These are phyloP conservation scores for Nigrospora oryzae DNA, from an alignment of 2,329 filamentous ascomycete species.

Conservation along the genomic window DNA sequence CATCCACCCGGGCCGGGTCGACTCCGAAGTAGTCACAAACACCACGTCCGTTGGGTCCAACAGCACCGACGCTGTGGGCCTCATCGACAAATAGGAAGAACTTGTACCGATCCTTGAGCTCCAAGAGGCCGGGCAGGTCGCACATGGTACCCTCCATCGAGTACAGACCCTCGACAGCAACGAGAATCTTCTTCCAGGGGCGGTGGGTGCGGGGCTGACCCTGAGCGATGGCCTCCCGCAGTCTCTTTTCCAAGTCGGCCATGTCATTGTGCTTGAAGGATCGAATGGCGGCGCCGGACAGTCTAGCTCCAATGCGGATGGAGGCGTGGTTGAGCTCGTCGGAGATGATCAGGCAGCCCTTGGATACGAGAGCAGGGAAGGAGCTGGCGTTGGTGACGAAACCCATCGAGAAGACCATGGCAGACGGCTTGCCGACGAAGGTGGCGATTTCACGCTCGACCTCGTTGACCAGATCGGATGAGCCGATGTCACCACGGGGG, in stretches of 20 bases:
- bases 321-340: slow-evolving; percentile 98
- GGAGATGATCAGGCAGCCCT: slow-evolving; percentile 89
- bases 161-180: slow-evolving; percentile 94
- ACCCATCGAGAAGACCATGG: slow-evolving; percentile 98
- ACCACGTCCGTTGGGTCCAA: slow-evolving; percentile 80
- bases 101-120: slow-evolving; percentile 91
- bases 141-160: slow-evolving; percentile 99
- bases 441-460: slow-evolving; percentile 83
- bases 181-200: slow-evolving; percentile 97
- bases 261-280: slow-evolving; percentile 99
- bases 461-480: slow-evolving; percentile 77
- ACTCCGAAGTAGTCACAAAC: slow-evolving; percentile 97
- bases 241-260: slow-evolving; percentile 71
- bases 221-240: slow-evolving; percentile 90
- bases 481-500: slow-evolving; percentile 75
- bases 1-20: slow-evolving; percentile 79
- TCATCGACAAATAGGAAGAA: slow-evolving; percentile 95
- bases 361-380: slow-evolving; percentile 86
- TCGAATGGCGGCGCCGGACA: slow-evolving; percentile 88
- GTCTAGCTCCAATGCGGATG: slow-evolving; percentile 87
- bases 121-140: slow-evolving; percentile 83
- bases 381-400: slow-evolving; percentile 92
- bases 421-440: slow-evolving; percentile 88
- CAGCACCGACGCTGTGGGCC: slow-evolving; percentile 88
- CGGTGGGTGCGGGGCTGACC: slow-evolving; percentile 97